phyloP scores from a whole-genome alignment of 176 grass and related monocot species.

The Pontederia paniculata region DNA sequence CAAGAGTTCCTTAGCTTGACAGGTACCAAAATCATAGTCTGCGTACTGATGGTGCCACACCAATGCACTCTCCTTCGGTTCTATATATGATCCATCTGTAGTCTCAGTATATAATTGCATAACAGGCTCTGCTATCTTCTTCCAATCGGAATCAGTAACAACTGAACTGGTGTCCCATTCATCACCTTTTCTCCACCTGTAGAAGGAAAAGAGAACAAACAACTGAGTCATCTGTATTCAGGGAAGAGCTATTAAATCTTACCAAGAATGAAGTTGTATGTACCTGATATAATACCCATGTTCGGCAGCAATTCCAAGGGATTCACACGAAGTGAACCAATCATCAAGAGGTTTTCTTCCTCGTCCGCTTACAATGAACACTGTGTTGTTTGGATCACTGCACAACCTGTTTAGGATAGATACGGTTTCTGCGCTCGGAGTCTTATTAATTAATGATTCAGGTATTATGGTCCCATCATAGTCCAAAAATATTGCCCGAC shows the following conservation, averaged over 20 bases:
- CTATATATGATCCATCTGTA: conserved; percentile 82
- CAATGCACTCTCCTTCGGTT: conserved; percentile 70
- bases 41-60: conserved; percentile 93
- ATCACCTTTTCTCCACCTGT: conserved; percentile 52
- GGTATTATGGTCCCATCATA: conserved; percentile 81
- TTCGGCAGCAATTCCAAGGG: conserved; percentile 74
- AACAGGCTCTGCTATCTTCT: conserved; percentile 75
- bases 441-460: conserved; percentile 46
- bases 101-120: conserved; percentile 78
- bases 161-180: conserved; percentile 51
- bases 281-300: conserved; percentile 88
- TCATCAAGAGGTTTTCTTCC: conserved; percentile 30
- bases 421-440: conserved; percentile 45
- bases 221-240: conserved; percentile 5
- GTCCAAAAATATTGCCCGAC: conserved; percentile 66
- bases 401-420: conserved; percentile 62
- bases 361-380: conserved; percentile 78
- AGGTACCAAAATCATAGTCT: conserved; percentile 71
- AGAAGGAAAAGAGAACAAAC: conserved; percentile 20
- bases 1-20: conserved; percentile 70
- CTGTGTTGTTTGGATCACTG: conserved; percentile 48
- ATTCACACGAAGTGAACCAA: conserved; percentile 64
- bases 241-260: neutral
- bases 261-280: neutral
- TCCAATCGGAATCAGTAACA: conserved; percentile 42